Evolutionary conservation across 176 grass and related monocot genomes (phyloP).

Genomic region (Rhynchospora pubera): DNA sequence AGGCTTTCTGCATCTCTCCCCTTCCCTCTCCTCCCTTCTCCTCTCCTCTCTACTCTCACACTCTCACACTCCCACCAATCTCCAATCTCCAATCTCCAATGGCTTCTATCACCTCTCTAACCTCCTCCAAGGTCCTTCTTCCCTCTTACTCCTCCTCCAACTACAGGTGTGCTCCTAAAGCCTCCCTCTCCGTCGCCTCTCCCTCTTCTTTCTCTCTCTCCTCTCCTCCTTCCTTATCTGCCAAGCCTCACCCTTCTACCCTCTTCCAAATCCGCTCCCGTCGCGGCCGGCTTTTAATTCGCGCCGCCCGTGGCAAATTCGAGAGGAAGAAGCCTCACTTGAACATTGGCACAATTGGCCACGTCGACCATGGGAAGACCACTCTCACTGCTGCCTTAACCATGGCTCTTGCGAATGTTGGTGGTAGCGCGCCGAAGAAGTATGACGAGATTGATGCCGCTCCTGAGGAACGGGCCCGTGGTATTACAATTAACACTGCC

Average conservation of each 20-base stretch:
- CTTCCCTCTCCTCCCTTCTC: conserved; percentile 12
- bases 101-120: conserved; percentile 17
- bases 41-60: neutral
- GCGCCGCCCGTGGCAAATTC: conserved; percentile 84
- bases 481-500: conserved; percentile 99
- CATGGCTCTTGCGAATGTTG: conserved; percentile 84
- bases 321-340: conserved; percentile 94
- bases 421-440: conserved; percentile 84
- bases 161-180: conserved; percentile 24
- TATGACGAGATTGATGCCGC: conserved; percentile 99
- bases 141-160: conserved; percentile 42
- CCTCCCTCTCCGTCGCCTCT: conserved; percentile 17
- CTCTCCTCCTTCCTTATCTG: neutral
- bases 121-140: conserved; percentile 38
- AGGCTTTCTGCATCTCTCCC: conserved; percentile 17
- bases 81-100: conserved; percentile 14
- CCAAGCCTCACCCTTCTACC: conserved; percentile 12
- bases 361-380: conserved; percentile 99
- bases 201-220: neutral
- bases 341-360: conserved; percentile 98
- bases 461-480: conserved; percentile 90
- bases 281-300: conserved; percentile 45
- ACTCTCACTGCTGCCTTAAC: conserved; percentile 94
- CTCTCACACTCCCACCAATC: no score
- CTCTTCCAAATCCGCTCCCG: conserved; percentile 8